Conservation (phyloP, 148 eudicot genomes). For the Chenopodium formosanum region DNA sequence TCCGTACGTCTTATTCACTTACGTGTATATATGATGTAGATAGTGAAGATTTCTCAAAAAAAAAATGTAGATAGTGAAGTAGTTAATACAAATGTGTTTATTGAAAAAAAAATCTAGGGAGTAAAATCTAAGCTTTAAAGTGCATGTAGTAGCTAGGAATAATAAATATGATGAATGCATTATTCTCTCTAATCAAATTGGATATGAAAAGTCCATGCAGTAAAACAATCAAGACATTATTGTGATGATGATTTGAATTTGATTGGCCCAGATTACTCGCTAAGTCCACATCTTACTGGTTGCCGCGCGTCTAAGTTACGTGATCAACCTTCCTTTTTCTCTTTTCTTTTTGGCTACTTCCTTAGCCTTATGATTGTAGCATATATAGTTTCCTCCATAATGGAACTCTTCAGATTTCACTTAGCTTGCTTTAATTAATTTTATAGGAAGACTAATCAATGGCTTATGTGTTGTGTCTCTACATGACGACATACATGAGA, state of each 20-base stretch:
- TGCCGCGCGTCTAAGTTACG: slow-evolving; percentile 22
- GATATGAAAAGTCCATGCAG: slow-evolving; percentile 7
- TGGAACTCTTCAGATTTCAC: not conserved
- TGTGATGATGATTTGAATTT: slow-evolving; percentile 9
- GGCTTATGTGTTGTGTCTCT: too few species aligned
- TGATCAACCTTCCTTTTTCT: not conserved
- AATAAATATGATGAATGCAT: not conserved
- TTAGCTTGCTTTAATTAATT: not conserved
- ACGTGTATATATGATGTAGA: too few species aligned
- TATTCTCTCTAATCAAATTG: not conserved
- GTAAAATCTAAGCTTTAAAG: too few species aligned
- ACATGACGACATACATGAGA: too few species aligned
- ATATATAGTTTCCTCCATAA: not conserved
- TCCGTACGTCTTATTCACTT: too few species aligned
- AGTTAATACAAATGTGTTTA: too few species aligned
- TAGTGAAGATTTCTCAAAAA: too few species aligned
- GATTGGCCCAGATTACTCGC: not conserved
- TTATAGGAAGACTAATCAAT: too few species aligned
- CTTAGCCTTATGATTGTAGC: not conserved
- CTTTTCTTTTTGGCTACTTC: not conserved
- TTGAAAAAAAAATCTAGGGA: too few species aligned
- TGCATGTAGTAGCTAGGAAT: too few species aligned
- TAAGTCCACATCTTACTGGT: slow-evolving; percentile 17
- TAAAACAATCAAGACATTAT: not conserved
- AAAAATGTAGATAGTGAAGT: too few species aligned